phyloP scores from a whole-genome alignment of 2,329 filamentous ascomycete species.

The Alternaria gaisen region DNA sequence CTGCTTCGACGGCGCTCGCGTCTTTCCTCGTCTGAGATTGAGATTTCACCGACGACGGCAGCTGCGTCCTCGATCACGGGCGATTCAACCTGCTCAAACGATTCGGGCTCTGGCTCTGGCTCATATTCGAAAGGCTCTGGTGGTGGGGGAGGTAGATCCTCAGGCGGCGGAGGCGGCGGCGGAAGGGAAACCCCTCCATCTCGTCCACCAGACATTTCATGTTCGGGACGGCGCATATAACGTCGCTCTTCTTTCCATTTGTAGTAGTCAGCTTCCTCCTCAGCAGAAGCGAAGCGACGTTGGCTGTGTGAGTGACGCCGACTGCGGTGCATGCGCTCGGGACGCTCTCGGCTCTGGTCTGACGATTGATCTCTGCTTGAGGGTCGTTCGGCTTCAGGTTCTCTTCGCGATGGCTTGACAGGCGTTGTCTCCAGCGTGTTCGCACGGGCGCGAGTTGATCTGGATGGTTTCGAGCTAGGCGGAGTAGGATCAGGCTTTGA shows the following conservation, averaged over 20 bases:
- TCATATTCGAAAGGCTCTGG: conserved; percentile 34
- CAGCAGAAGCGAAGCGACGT: conserved; percentile 37
- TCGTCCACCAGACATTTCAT: conserved; percentile 40
- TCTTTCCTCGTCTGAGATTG: conserved; percentile 40
- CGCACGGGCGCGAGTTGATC: conserved; percentile 33
- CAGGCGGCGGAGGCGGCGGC: conserved; percentile 15
- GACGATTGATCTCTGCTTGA: conserved; percentile 45
- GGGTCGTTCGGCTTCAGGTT: conserved; percentile 34
- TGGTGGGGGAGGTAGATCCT: conserved; percentile 31
- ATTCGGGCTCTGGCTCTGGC: conserved; percentile 21
- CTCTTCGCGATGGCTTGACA: conserved; percentile 26
- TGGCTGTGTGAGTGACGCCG: conserved; percentile 41
- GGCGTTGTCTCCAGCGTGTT: conserved; percentile 35
- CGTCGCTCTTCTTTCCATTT: conserved; percentile 42
- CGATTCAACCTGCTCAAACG: conserved; percentile 18
- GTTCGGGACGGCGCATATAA: conserved; percentile 33
- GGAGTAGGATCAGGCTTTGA: conserved; percentile 42
- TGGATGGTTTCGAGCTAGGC: conserved; percentile 34
- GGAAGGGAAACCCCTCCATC: conserved; percentile 36
- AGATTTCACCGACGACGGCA: conserved; percentile 36
- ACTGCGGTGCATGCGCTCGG: conserved; percentile 43
- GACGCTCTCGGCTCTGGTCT: conserved; percentile 43
- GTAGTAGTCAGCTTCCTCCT: conserved; percentile 47
- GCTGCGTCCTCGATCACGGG: conserved; percentile 38
- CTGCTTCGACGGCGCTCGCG: conserved; percentile 36